Base-by-base conservation (phyloP, 1,139 yeast genomes). In the Starmera stellimalicola region DNA sequence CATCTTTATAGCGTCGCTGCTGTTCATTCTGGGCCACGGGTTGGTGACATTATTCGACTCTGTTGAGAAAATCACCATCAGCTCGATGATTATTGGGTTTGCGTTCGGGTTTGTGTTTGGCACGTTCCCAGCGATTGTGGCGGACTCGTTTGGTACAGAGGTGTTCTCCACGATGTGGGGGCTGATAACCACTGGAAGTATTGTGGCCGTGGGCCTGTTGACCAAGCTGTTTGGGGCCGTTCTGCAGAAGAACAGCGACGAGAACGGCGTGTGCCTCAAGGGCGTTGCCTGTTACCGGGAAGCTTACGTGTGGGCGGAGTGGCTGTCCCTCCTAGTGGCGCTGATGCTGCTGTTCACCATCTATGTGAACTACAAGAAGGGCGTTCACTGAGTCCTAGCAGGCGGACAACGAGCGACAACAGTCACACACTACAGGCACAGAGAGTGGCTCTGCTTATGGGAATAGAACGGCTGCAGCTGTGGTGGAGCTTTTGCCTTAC, bases 101-200 rank as follows among this genome's bases (percentile, higher is more conserved):
- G 77, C 85, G n/a, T 85, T 83, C 57, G 95, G 95, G 1, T 67
- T 80, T 33, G 64, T 79, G 34, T 84, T 80, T 54, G 91, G 95
- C 1, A 69, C 85, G 6, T 81, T 75, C 52, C 95, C 95, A 1
- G 80, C 91, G 1, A 73, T 83, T 17, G 64, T 82, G 19, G 77
- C 91, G 1, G 95, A 85, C 45, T 62, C 74, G 11, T 84, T 83
- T 58, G 88, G 88, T 18, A 70, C 84, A 49, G 64, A 62, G 14
- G 69, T 76, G 26, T 83, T 82, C 52, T 77, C 87, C 34, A 79
- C 85, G 27, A 70, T 83, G 27, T 85, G 95, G 94, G 93, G 94
- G 0, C 50, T 77, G 19, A 60, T 78, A 44, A 75, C 79, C 18
- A 73, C 81, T 1, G 76, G 80, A 32, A 70, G 72, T 3, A 50